A percentile compares a stretch with the other conserved stretches of the same genome.
phyloP scores from a whole-genome alignment of 805 yeast species.

The Kuraishia ogatae region DNA sequence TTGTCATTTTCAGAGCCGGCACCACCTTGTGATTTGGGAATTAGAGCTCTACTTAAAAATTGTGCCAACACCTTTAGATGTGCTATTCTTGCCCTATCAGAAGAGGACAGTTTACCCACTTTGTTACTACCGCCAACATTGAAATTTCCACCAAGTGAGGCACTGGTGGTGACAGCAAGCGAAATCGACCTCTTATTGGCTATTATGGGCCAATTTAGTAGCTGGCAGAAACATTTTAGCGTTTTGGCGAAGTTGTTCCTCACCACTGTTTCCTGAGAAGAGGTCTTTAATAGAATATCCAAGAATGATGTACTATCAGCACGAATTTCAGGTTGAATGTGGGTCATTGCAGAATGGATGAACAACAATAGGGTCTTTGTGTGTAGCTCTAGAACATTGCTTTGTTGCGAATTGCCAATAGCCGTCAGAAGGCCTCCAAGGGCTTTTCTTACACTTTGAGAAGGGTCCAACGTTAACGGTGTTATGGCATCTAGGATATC shows the following conservation, averaged over 20 bases:
- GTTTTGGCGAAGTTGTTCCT: slow-evolving; percentile 63
- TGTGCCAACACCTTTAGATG: slow-evolving; percentile 32
- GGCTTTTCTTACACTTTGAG: slow-evolving; percentile 54
- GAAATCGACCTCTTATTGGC: slow-evolving; percentile 15
- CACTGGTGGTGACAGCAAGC: slow-evolving; percentile 16
- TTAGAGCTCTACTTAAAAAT: slow-evolving; percentile 17
- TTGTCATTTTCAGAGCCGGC: slow-evolving; percentile 8
- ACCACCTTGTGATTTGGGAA: slow-evolving; percentile 3
- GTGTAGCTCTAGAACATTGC: slow-evolving; percentile 52
- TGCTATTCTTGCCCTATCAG: slow-evolving; percentile 26
- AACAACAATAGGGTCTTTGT: slow-evolving; percentile 57
- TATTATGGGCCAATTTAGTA: slow-evolving; percentile 63
- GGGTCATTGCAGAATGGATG: slow-evolving; percentile 89
- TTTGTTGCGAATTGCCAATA: slow-evolving; percentile 35
- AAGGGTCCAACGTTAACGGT: slow-evolving; percentile 61
- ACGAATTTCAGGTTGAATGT: slow-evolving; percentile 68
- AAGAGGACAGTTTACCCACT: slow-evolving; percentile 7
- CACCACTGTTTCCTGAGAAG: slow-evolving; percentile 41
- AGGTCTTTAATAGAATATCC: slow-evolving; percentile 44
- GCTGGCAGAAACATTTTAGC: slow-evolving; percentile 54
- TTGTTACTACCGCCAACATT: not conserved
- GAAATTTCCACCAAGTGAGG: slow-evolving; percentile 6
- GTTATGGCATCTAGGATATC: slow-evolving; percentile 47
- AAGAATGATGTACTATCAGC: slow-evolving; percentile 67
- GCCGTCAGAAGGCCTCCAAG: slow-evolving; percentile 37